A percentile compares a stretch with the other conserved stretches of the same genome.
phyloP scores from a whole-genome alignment of 106 monocot species.

The Phalaenopsis equestris region DNA sequence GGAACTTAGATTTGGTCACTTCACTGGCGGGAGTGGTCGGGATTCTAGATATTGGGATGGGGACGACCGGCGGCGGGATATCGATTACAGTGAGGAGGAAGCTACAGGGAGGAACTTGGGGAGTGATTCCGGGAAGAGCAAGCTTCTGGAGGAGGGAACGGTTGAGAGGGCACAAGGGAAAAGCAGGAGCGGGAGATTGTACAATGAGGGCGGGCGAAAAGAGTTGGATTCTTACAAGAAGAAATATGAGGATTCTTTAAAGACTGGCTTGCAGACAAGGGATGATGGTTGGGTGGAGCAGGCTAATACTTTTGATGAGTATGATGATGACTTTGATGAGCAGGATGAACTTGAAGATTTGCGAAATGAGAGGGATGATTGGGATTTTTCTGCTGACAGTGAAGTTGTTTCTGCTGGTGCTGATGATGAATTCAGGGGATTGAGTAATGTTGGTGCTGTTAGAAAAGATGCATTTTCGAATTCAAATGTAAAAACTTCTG shows the following conservation, averaged over 20 bases:
- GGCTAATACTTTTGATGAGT: slow-evolving; percentile 26
- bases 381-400: background rate
- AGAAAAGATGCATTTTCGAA: background rate
- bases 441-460: slow-evolving; percentile 3
- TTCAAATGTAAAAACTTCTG: slow-evolving; percentile 4
- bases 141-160: slow-evolving; percentile 5
- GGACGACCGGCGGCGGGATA: slow-evolving; percentile 20
- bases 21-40: slow-evolving; percentile 10
- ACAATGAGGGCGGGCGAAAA: slow-evolving; percentile 26
- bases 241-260: slow-evolving; percentile 23
- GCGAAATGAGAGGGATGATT: background rate
- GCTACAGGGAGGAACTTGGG: slow-evolving; percentile 1
- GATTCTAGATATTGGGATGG: slow-evolving; percentile 25
- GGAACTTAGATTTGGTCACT: slow-evolving; percentile 23
- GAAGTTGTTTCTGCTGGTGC: slow-evolving; percentile 1
- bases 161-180: slow-evolving; percentile 1
- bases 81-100: slow-evolving; percentile 17
- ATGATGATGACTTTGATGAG: slow-evolving; percentile 42
- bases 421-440: slow-evolving; percentile 2
- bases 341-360: slow-evolving; percentile 20
- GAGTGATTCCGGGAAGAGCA: background rate
- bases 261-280: background rate
- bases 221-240: slow-evolving; percentile 23
- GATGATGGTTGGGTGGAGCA: slow-evolving; percentile 1
- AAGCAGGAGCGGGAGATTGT: slow-evolving; percentile 10